Percentiles rank a stretch among this genome's conserved stretches.
phyloP scores from a whole-genome alignment of 2,329 filamentous ascomycete species.

The Plenodomus biglobosus region DNA sequence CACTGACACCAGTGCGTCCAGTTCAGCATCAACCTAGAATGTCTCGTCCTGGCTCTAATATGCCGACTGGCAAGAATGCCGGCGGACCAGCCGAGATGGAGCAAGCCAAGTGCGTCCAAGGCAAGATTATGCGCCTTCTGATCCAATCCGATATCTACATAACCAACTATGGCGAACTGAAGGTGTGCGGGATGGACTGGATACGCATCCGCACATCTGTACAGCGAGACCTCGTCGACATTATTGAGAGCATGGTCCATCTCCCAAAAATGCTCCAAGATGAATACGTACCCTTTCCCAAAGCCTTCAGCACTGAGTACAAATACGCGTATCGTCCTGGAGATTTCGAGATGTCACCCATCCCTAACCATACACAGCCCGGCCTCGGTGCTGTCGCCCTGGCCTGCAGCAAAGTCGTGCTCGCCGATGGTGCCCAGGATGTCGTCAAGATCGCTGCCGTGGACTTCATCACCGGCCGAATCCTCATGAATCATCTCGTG shows the following conservation, averaged over 20 bases:
- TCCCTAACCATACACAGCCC: conserved; percentile 8
- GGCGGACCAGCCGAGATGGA: conserved; percentile 25
- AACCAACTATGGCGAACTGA: conserved; percentile 28
- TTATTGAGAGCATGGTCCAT: conserved; percentile 32
- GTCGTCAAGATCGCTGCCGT: conserved; percentile 39
- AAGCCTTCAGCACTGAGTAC: conserved; percentile 27
- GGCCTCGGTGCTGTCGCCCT: conserved; percentile 27
- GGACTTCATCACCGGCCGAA: conserved; percentile 33
- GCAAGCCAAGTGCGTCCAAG: conserved; percentile 27
- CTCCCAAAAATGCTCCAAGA: conserved; percentile 29
- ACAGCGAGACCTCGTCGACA: conserved; percentile 21
- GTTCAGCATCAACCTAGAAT: not conserved
- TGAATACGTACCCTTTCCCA: conserved; percentile 32
- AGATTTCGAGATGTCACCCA: conserved; percentile 28
- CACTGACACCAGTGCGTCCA: not conserved
- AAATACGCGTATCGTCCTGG: conserved; percentile 13
- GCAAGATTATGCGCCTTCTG: conserved; percentile 29
- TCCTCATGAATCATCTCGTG: conserved; percentile 37
- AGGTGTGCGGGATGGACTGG: conserved; percentile 26
- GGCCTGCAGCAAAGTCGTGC: conserved; percentile 32
- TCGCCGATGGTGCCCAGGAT: conserved; percentile 25
- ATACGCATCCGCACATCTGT: conserved; percentile 24
- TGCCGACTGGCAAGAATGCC: conserved; percentile 4
- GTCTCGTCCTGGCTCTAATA: not conserved
- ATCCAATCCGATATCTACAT: conserved; percentile 35